Evolutionary conservation across 148 eudicot genomes (phyloP).

Genomic region (Salicornia ramosissima): DNA sequence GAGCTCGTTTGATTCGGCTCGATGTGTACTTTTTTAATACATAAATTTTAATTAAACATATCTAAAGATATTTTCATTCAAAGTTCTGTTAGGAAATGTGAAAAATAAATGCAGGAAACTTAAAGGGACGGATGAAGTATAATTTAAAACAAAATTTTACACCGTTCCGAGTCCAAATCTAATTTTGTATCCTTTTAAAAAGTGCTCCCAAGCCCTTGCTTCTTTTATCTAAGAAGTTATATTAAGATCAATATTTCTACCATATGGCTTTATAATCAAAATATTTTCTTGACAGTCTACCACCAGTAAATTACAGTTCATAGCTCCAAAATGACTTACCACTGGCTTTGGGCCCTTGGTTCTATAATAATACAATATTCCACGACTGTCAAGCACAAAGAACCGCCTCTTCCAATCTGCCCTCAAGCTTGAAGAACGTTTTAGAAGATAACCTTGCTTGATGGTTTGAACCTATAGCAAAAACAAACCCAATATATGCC

Average conservation of each 20-base stretch:
- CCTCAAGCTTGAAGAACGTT: conserved; percentile 88
- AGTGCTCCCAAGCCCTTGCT: no score
- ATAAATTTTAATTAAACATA: no score
- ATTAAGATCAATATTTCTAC: not conserved
- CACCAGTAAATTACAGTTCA: not conserved
- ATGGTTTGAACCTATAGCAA: conserved; percentile 69
- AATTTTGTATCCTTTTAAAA: no score
- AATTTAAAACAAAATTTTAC: no score
- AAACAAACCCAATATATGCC: conserved; percentile 5
- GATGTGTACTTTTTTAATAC: no score
- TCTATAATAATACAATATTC: conserved; percentile 68
- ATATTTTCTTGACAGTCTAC: not conserved
- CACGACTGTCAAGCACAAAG: conserved; percentile 91
- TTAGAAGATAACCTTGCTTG: conserved; percentile 91
- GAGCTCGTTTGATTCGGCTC: no score
- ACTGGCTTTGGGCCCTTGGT: conserved; percentile 48
- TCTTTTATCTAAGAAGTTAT: no score
- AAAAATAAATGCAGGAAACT: no score
- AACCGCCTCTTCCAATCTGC: conserved; percentile 92
- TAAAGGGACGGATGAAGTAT: no score
- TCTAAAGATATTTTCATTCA: no score
- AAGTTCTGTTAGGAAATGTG: no score
- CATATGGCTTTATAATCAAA: not conserved
- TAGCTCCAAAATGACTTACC: conserved; percentile 38
- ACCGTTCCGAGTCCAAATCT: no score